Base-by-base conservation (phyloP, 208 protist species). In the Trypanosoma theileri region DNA sequence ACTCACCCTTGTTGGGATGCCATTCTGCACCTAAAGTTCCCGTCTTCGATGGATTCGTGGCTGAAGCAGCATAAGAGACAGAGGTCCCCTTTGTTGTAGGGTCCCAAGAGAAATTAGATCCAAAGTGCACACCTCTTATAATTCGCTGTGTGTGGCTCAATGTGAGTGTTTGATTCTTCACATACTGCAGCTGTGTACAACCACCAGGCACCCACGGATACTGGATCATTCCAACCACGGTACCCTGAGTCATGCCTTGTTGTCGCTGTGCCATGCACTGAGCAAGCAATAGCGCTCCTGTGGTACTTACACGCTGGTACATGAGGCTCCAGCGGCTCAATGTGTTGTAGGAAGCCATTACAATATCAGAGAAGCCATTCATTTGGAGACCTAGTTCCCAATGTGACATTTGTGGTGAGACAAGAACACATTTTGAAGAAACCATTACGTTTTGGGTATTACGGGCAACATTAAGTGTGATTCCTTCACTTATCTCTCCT, bases 191-290 rank as follows among this genome's bases (percentile, higher is more conserved):
- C 80, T 89, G 82, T 21, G 85, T 86, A 84, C 88, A 94, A 17
- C 91, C 89, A 28, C 89, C 89, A 28, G 71, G 78, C 40, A 80
- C 63, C 88, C 86, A 95, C 22, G 91, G 91, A 68, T 94, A 96
- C 86, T 95, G 87, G 66, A 93, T 70, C 76, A 96, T 86, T 12
- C 75, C 77, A 44, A 96, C 92, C 44, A 95, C 65, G n/a, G 77
- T 93, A 21, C 91, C 91, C 42, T 89, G 81, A 24, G 71, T 76
- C 77, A 93, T 86, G 59, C 84, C 87, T 51, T 86, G 83, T 66
- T 92, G 84, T 65, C 82, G 84, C 77, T 96, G 89, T 22, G 89
- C 88, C 86, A 96, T 93, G 59, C 89, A 87, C 78, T 96, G 91
- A 7, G 86, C 80, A 64, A 96, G 77, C 2, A 92, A 46, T 55